These are phyloP conservation scores for Pythium insidiosum DNA, from an alignment of 352 stramenopile genomes.

Conservation along the genomic window DNA sequence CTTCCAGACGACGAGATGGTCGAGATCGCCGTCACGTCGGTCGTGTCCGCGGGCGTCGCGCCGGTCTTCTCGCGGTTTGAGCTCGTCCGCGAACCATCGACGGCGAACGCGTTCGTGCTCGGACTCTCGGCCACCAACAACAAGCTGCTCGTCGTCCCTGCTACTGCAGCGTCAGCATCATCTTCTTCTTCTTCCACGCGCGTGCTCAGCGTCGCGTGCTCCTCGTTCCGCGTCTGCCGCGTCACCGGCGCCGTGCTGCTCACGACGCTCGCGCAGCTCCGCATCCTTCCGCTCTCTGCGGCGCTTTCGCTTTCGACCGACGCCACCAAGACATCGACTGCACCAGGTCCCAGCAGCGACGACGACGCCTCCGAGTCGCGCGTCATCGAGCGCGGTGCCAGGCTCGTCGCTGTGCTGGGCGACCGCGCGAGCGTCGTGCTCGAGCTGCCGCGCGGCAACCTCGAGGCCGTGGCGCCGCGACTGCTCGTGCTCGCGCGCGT, in stretches of 20 bases:
- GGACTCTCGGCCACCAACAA: slow-evolving; percentile 28
- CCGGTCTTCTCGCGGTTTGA: slow-evolving; percentile 30
- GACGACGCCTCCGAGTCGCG: slow-evolving; percentile 24
- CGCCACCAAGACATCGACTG: no score
- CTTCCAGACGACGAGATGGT: slow-evolving; percentile 1
- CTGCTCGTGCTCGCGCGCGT: slow-evolving; percentile 48
- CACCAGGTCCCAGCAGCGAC: no score
- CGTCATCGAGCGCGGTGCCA: slow-evolving; percentile 52
- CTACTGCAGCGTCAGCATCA: slow-evolving; percentile 23
- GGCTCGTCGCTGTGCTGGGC: slow-evolving; percentile 44
- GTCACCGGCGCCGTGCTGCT: no score
- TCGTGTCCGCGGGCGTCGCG: neutral
- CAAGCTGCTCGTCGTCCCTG: slow-evolving; percentile 44
- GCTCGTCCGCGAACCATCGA: slow-evolving; percentile 9
- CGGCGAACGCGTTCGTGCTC: slow-evolving; percentile 16
- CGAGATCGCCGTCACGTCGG: neutral
- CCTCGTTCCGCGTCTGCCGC: slow-evolving; percentile 23
- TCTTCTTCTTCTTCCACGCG: no score
- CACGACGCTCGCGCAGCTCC: slow-evolving; percentile 53
- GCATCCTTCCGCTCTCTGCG: slow-evolving; percentile 29
- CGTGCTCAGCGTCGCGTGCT: slow-evolving; percentile 62
- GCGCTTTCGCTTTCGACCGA: slow-evolving; percentile 4
- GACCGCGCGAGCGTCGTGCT: slow-evolving; percentile 51
- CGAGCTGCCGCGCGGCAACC: slow-evolving; percentile 70
- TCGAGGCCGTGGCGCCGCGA: slow-evolving; percentile 56